phyloP scores from a whole-genome alignment of 1,284 basidiomycete species.

The Trametes polyzona region DNA sequence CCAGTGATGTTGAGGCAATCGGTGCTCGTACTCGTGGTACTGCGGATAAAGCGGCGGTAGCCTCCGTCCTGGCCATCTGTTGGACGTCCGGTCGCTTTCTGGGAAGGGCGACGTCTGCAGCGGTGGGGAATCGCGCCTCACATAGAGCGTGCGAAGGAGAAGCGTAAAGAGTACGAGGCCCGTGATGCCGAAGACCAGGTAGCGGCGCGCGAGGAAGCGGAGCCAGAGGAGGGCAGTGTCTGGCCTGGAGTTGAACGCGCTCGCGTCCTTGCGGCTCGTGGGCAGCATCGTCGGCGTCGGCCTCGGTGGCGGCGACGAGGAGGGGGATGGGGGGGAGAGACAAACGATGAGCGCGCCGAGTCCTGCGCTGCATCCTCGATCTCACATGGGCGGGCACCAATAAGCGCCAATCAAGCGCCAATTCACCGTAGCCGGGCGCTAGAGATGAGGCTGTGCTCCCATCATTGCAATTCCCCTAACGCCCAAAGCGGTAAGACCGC shows the following conservation, averaged over 20 bases:
- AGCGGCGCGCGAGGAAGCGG: constrained; percentile 17
- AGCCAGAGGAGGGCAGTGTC: constrained; percentile 8
- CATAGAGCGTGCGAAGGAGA: constrained; percentile 15
- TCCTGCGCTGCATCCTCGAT: neutral
- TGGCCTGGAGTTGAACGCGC: neutral
- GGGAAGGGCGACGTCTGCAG: neutral
- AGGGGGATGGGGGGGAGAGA: constrained; percentile 1
- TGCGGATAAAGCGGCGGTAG: constrained; percentile 22
- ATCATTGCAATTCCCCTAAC: neutral
- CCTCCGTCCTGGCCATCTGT: constrained; percentile 12
- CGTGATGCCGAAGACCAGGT: constrained; percentile 17
- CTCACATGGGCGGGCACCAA: neutral
- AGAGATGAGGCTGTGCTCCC: neutral
- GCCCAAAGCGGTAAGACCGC: too few species aligned
- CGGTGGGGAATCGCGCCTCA: neutral
- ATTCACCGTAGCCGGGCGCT: too few species aligned
- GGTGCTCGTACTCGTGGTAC: constrained; percentile 19
- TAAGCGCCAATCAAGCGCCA: too few species aligned
- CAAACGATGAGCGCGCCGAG: neutral
- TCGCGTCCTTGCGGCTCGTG: constrained; percentile 3
- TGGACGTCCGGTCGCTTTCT: neutral
- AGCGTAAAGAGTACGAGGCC: constrained; percentile 17
- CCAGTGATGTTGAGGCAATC: constrained; percentile 22
- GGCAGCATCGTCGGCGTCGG: constrained; percentile 22
- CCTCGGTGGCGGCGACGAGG: constrained; percentile 3